Evolutionary conservation across 495 filamentous ascomycete species (phyloP).

Genomic region (Penicillium soppii): DNA sequence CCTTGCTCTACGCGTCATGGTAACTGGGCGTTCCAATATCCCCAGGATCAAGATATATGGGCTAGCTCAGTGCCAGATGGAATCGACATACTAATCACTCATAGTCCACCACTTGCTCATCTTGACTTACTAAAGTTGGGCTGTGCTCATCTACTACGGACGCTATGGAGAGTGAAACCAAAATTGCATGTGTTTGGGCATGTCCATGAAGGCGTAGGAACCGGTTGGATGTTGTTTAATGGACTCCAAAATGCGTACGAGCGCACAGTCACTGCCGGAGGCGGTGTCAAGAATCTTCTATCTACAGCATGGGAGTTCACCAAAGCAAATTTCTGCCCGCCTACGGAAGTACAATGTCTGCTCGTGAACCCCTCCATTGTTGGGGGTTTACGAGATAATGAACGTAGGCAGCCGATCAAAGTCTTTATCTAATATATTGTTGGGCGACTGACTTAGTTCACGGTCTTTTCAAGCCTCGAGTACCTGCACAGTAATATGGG

Average conservation of each 20-base stretch:
- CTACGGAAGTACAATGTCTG: slow-evolving; percentile 22
- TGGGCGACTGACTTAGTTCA: neutral
- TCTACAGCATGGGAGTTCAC: slow-evolving; percentile 13
- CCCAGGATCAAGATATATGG: slow-evolving; percentile 24
- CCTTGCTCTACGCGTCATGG: slow-evolving; percentile 51
- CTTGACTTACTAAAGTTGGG: slow-evolving; percentile 60
- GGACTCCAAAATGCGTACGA: slow-evolving; percentile 21
- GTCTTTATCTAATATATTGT: slow-evolving; percentile 13
- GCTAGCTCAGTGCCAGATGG: slow-evolving; percentile 52
- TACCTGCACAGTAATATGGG: no score
- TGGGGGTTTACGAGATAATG: slow-evolving; percentile 24
- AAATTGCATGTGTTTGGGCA: slow-evolving; percentile 76
- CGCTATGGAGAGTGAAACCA: slow-evolving; percentile 66
- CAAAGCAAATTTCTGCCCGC: slow-evolving; percentile 1
- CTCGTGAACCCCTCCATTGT: slow-evolving; percentile 27
- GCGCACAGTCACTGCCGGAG: slow-evolving; percentile 16
- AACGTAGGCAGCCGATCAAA: slow-evolving; percentile 16
- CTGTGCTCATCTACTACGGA: slow-evolving; percentile 59
- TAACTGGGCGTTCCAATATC: slow-evolving; percentile 52
- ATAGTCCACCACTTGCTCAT: slow-evolving; percentile 59
- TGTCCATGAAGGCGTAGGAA: slow-evolving; percentile 64
- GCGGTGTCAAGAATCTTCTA: slow-evolving; percentile 16
- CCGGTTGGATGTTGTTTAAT: slow-evolving; percentile 21
- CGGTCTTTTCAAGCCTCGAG: no score
- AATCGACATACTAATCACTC: slow-evolving; percentile 75